Conservation (phyloP, 2,329 filamentous ascomycete species). For the Furcasterigmium furcatum region DNA sequence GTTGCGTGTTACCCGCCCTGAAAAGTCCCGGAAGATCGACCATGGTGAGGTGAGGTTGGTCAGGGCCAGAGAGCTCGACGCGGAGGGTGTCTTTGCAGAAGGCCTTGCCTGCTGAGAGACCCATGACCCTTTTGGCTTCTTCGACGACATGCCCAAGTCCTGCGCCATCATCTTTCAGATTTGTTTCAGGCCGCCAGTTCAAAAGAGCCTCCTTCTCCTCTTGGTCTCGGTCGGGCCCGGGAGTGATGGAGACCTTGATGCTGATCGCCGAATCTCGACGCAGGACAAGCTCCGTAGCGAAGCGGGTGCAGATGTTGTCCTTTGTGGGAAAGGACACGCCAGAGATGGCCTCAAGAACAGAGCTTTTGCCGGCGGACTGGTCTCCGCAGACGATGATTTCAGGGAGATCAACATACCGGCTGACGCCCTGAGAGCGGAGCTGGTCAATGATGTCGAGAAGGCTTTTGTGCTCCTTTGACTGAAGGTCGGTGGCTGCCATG, state of each 20-base stretch:
- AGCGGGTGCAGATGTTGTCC: conserved; percentile 58
- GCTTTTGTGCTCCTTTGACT: conserved; percentile 24
- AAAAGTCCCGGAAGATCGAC: conserved; percentile 59
- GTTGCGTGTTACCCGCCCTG: conserved; percentile 40
- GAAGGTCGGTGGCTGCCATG: neutral
- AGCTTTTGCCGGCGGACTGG: conserved; percentile 62
- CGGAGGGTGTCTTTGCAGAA: conserved; percentile 45
- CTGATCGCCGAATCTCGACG: conserved; percentile 32
- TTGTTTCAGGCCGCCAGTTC: conserved; percentile 19
- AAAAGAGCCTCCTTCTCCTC: conserved; percentile 18
- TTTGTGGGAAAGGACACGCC: conserved; percentile 57
- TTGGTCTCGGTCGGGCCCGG: conserved; percentile 21
- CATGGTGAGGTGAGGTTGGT: conserved; percentile 49
- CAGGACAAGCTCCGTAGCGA: conserved; percentile 60
- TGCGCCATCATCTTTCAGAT: conserved; percentile 19
- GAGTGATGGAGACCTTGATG: conserved; percentile 33
- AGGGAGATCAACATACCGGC: conserved; percentile 34
- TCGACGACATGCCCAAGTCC: conserved; percentile 29
- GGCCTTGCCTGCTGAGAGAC: conserved; percentile 28
- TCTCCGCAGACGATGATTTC: conserved; percentile 58
- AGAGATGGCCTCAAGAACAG: conserved; percentile 62
- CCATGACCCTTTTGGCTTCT: conserved; percentile 45
- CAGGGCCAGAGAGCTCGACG: conserved; percentile 44
- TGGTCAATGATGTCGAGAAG: conserved; percentile 35
- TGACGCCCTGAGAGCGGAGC: conserved; percentile 31